Evolutionary conservation across 192 early-diverging fungal genomes (phyloP).

Genomic region (Funneliformis mosseae): DNA sequence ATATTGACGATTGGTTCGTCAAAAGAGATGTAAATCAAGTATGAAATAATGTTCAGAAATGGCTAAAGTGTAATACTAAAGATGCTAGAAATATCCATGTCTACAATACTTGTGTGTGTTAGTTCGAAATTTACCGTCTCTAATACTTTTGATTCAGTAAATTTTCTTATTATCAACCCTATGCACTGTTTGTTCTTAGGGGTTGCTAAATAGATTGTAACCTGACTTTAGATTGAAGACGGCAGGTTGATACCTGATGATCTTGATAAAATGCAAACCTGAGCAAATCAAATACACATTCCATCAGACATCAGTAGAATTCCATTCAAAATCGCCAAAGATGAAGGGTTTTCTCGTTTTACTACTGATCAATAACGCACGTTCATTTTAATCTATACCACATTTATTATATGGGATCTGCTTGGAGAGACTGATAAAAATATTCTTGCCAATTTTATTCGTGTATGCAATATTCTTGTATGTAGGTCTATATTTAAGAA

Average conservation of each 20-base stretch:
- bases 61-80: too few species aligned
- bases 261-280: background rate
- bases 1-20: too few species aligned
- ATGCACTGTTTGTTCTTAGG: background rate
- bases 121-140: background rate
- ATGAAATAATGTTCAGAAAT: too few species aligned
- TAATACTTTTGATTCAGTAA: background rate
- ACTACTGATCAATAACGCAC: background rate
- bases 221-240: background rate
- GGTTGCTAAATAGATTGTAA: background rate
- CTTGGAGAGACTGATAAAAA: background rate
- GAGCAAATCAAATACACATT: background rate
- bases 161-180: background rate
- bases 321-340: background rate
- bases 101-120: background rate
- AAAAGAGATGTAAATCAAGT: too few species aligned
- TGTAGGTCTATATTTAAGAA: too few species aligned
- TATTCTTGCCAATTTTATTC: background rate
- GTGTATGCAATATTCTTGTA: too few species aligned
- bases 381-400: background rate
- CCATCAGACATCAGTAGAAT: background rate
- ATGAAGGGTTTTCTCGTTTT: background rate
- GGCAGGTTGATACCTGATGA: background rate
- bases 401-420: background rate
- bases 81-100: background rate